Conservation (phyloP, 768 basidiomycete genomes). For the Boletus sp. region DNA sequence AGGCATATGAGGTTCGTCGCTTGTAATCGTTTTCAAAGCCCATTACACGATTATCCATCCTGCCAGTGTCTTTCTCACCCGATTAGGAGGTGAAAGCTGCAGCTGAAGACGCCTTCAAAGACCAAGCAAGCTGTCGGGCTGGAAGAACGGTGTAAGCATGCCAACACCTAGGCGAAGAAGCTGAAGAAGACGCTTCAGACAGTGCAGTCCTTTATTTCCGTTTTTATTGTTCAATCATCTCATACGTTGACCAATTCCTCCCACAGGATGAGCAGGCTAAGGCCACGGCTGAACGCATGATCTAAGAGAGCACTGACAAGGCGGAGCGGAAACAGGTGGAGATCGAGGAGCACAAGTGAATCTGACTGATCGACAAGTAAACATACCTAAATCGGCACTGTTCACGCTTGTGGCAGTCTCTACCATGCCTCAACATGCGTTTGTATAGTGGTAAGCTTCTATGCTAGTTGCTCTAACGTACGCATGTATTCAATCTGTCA, state of each 20-base stretch:
- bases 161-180: slow-evolving; percentile 80
- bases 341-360: slow-evolving; percentile 69
- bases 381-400: too few relatives aligned
- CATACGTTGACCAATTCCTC: not conserved
- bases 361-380: too few relatives aligned
- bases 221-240: not conserved
- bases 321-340: slow-evolving; percentile 68
- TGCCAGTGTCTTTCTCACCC: not conserved
- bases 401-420: too few relatives aligned
- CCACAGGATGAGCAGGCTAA: slow-evolving; percentile 60
- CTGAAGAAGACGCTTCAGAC: slow-evolving; percentile 84
- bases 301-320: slow-evolving; percentile 69
- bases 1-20: slow-evolving; percentile 67
- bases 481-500: too few relatives aligned
- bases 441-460: too few relatives aligned
- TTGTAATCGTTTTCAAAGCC: too few relatives aligned
- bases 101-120: slow-evolving; percentile 62
- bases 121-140: slow-evolving; percentile 79
- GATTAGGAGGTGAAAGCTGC: slow-evolving; percentile 71
- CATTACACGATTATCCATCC: not conserved
- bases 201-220: slow-evolving; percentile 39
- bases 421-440: too few relatives aligned
- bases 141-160: slow-evolving; percentile 84
- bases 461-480: too few relatives aligned
- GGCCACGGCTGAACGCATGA: slow-evolving; percentile 60